These are phyloP conservation scores for Solanum paucissectum DNA, from an alignment of 257 asterid species.

Conservation along the genomic window DNA sequence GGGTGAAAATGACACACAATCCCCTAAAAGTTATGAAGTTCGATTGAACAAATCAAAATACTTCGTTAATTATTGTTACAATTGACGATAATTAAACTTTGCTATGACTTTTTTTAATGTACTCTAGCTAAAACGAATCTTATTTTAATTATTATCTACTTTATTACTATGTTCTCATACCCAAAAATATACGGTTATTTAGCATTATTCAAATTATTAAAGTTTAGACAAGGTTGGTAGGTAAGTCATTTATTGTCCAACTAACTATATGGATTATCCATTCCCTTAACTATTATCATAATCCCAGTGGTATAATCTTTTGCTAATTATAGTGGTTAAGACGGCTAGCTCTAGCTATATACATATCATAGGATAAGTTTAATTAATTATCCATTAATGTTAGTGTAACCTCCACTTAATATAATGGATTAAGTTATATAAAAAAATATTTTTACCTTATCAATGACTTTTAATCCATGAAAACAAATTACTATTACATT, in stretches of 20 bases:
- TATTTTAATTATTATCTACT: too few species aligned
- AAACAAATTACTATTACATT: neutral
- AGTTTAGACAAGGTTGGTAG: neutral
- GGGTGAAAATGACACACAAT: neutral
- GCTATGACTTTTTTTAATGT: neutral
- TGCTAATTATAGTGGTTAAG: neutral
- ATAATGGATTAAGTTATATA: neutral
- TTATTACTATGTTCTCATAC: too few species aligned
- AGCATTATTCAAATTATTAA: neutral
- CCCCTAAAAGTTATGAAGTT: neutral
- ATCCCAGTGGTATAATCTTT: neutral
- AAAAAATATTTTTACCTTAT: neutral
- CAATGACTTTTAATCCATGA: neutral
- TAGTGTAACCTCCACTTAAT: constrained; percentile 12
- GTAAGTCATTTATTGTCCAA: neutral
- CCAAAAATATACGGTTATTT: too few species aligned
- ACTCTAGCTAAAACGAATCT: neutral
- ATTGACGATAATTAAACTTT: too few species aligned
- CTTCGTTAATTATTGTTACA: too few species aligned
- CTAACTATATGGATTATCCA: neutral
- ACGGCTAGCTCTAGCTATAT: neutral
- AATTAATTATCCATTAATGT: neutral
- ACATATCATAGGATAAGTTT: neutral
- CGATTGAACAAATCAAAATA: too few species aligned
- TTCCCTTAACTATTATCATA: neutral